Percentiles rank a stretch among this genome's conserved stretches.
Conservation (phyloP, 2,329 filamentous ascomycete species). For the Zalaria sp. region DNA sequence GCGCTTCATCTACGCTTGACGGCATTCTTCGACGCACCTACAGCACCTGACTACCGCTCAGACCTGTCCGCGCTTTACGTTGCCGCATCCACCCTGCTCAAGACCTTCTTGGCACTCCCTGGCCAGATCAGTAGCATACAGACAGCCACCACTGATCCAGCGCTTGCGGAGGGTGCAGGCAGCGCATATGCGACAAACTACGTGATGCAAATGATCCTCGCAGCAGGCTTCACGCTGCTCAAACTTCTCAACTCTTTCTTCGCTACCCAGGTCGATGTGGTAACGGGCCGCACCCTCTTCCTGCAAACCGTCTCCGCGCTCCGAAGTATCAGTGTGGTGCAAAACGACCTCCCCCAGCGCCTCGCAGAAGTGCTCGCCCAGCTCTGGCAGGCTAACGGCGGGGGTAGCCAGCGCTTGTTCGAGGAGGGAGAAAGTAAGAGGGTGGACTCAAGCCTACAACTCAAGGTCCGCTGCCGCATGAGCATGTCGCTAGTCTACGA, state of each 20-base stretch:
- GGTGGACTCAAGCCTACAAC: conserved; percentile 55
- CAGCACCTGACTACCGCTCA: conserved; percentile 55
- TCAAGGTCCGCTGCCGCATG: conserved; percentile 71
- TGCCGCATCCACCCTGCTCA: conserved; percentile 55
- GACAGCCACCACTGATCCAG: not conserved
- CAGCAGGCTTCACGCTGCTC: conserved; percentile 61
- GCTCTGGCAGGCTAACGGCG: conserved; percentile 54
- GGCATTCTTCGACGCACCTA: conserved; percentile 68
- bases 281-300: conserved; percentile 54
- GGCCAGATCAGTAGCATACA: conserved; percentile 23
- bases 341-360: conserved; percentile 67
- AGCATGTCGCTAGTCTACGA: conserved; percentile 79
- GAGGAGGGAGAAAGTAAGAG: conserved; percentile 14
- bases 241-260: conserved; percentile 69
- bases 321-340: conserved; percentile 56
- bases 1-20: conserved; percentile 62
- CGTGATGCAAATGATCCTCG: conserved; percentile 75
- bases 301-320: conserved; percentile 57
- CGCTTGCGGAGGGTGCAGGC: conserved; percentile 2
- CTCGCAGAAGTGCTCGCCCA: conserved; percentile 77
- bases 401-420: conserved; percentile 11
- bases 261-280: conserved; percentile 54
- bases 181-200: conserved; percentile 57
- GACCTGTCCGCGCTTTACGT: conserved; percentile 66
- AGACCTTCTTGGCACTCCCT: conserved; percentile 50